phyloP scores from a whole-genome alignment of 75 land plant genomes.

The Picea sitchensis region DNA sequence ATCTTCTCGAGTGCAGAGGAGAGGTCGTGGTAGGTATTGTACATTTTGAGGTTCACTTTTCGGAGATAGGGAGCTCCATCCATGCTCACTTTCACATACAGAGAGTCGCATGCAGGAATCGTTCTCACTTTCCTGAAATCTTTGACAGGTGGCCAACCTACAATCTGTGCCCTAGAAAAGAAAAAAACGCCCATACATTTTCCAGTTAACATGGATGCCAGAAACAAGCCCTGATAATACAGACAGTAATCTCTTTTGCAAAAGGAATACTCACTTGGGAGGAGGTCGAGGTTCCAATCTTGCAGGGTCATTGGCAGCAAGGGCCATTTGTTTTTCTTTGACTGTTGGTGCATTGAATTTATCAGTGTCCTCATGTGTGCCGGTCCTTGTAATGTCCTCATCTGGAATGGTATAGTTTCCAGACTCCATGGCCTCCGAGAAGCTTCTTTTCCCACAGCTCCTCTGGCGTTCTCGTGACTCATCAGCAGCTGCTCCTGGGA shows the following conservation, averaged over 20 bases:
- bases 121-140: constrained; percentile 43
- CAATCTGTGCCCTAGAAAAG: constrained; percentile 68
- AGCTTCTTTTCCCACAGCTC: not conserved
- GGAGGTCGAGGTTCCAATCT: constrained; percentile 8
- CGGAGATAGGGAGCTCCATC: constrained; percentile 71
- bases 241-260: too few species aligned
- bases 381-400: too few species aligned
- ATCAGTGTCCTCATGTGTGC: constrained; percentile 49
- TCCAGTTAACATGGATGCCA: too few species aligned
- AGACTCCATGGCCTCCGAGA: too few species aligned
- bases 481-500: constrained; percentile 24
- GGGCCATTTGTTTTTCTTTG: too few species aligned
- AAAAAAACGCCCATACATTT: too few species aligned
- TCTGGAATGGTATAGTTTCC: not conserved
- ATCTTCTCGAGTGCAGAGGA: constrained; percentile 55
- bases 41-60: constrained; percentile 63
- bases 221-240: too few species aligned
- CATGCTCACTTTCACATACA: constrained; percentile 69
- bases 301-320: constrained; percentile 28
- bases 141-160: constrained; percentile 78
- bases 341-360: constrained; percentile 5
- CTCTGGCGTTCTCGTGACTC: constrained; percentile 6
- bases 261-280: not conserved
- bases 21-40: constrained; percentile 60
- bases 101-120: not conserved